Evolutionary conservation across 2,329 filamentous ascomycete genomes (phyloP).

Genomic region (Phoma sp.): DNA sequence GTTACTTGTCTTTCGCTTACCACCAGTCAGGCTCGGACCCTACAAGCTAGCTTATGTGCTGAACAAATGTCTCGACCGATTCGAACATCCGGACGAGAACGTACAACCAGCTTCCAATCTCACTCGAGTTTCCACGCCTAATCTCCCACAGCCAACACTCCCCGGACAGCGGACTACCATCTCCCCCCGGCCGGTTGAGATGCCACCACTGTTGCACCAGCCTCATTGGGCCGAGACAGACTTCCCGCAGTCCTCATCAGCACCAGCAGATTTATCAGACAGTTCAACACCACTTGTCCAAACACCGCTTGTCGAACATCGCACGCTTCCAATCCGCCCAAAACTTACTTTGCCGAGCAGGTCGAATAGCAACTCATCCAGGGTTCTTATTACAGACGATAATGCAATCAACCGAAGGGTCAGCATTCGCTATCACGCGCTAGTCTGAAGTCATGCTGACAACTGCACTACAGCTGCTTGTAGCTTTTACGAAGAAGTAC

Average conservation of each 20-base stretch:
- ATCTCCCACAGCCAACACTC: background rate
- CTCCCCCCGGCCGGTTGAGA: background rate
- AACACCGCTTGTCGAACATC: background rate
- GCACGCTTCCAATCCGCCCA: background rate
- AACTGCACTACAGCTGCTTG: constrained; percentile 30
- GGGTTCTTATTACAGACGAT: constrained; percentile 49
- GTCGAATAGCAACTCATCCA: background rate
- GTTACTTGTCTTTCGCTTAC: background rate
- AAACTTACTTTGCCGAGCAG: background rate
- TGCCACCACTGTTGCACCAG: constrained; percentile 1
- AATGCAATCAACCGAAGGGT: constrained; percentile 49
- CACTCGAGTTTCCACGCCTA: background rate
- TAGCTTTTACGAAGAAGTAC: constrained; percentile 40
- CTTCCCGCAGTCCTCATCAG: background rate
- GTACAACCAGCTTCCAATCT: background rate
- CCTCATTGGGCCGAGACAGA: constrained; percentile 4
- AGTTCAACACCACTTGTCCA: background rate
- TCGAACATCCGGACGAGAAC: constrained; percentile 30
- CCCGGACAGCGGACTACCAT: background rate
- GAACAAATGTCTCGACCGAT: constrained; percentile 39
- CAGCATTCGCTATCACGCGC: background rate
- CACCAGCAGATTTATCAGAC: background rate
- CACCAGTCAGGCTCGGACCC: constrained; percentile 36
- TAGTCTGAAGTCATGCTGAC: constrained; percentile 9
- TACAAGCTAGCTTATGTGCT: constrained; percentile 41